A percentile compares a stretch with the other conserved stretches of the same genome.
phyloP scores from a whole-genome alignment of 2,329 filamentous ascomycete genomes.

The Calonectria pauciramosa region DNA sequence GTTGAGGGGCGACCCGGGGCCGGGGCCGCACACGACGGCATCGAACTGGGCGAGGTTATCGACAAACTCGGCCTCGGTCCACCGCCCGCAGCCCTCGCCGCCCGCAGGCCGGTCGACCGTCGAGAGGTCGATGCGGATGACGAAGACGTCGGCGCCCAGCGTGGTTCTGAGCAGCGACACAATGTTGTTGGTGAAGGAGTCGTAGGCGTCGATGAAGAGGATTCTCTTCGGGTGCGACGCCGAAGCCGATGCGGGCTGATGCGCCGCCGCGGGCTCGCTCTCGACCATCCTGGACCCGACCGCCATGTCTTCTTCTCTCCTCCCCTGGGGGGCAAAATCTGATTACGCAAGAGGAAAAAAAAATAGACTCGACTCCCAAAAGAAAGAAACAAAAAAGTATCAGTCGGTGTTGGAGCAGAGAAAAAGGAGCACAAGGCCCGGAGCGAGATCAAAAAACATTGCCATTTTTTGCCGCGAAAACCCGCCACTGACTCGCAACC shows the following conservation, averaged over 20 bases:
- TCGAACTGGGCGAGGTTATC: conserved; percentile 72
- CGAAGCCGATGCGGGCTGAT: conserved; percentile 16
- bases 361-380: background rate
- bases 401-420: background rate
- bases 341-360: background rate
- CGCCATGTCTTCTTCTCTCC: conserved; percentile 32
- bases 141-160: conserved; percentile 74
- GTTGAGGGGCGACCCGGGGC: conserved; percentile 84
- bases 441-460: conserved; percentile 19
- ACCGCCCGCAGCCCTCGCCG: conserved; percentile 35
- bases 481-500: conserved; percentile 42
- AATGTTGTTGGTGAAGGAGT: conserved; percentile 98
- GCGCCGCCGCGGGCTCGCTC: conserved; percentile 21
- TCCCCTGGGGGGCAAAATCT: background rate
- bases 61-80: conserved; percentile 60
- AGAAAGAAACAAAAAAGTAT: background rate
- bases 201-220: conserved; percentile 94
- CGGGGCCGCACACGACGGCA: conserved; percentile 91
- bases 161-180: conserved; percentile 82
- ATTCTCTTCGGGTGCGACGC: conserved; percentile 61
- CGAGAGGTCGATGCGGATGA: conserved; percentile 54
- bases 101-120: conserved; percentile 62
- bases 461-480: conserved; percentile 44
- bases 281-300: conserved; percentile 35
- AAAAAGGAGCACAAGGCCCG: conserved; percentile 6